These are phyloP conservation scores for Globisporangium uncinulatum DNA, from an alignment of 352 stramenopile species.

Conservation along the genomic window DNA sequence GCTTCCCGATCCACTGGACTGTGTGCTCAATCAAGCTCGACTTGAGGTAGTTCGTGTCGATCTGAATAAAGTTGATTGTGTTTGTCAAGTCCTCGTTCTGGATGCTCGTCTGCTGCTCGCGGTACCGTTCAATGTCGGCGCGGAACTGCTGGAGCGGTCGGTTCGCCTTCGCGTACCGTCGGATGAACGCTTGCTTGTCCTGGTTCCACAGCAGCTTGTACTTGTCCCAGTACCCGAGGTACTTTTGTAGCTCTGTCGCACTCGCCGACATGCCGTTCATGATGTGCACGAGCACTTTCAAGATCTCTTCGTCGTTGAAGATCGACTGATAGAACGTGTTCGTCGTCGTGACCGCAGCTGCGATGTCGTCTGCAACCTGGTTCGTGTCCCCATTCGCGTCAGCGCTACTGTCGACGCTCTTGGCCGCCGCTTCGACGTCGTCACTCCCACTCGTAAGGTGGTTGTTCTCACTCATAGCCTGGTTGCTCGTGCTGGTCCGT, in stretches of 20 bases:
- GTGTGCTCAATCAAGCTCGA: slow-evolving; percentile 88
- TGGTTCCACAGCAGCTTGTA: slow-evolving; percentile 93
- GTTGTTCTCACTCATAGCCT: slow-evolving; percentile 10
- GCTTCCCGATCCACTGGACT: slow-evolving; percentile 91
- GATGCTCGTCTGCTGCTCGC: slow-evolving; percentile 89
- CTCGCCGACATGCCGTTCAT: slow-evolving; percentile 96
- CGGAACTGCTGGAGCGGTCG: slow-evolving; percentile 90
- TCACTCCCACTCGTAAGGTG: background rate
- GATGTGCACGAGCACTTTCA: slow-evolving; percentile 93
- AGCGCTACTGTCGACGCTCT: slow-evolving; percentile 1
- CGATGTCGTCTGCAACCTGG: too few species aligned
- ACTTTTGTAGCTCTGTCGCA: slow-evolving; percentile 92
- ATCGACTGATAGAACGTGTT: slow-evolving; percentile 93
- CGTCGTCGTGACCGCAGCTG: slow-evolving; percentile 2
- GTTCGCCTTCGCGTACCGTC: slow-evolving; percentile 94
- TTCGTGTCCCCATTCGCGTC: slow-evolving; percentile 2
- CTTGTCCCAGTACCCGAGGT: slow-evolving; percentile 94
- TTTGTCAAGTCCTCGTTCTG: slow-evolving; percentile 90
- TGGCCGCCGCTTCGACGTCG: background rate
- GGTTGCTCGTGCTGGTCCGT: slow-evolving; percentile 13
- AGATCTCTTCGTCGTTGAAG: slow-evolving; percentile 94
- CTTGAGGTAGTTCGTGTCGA: slow-evolving; percentile 93
- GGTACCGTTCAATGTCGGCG: slow-evolving; percentile 90
- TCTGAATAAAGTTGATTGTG: slow-evolving; percentile 95
- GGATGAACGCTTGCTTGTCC: slow-evolving; percentile 94